Evolutionary conservation across 345 rosid species (phyloP).

Genomic region (Luvunga scandens): DNA sequence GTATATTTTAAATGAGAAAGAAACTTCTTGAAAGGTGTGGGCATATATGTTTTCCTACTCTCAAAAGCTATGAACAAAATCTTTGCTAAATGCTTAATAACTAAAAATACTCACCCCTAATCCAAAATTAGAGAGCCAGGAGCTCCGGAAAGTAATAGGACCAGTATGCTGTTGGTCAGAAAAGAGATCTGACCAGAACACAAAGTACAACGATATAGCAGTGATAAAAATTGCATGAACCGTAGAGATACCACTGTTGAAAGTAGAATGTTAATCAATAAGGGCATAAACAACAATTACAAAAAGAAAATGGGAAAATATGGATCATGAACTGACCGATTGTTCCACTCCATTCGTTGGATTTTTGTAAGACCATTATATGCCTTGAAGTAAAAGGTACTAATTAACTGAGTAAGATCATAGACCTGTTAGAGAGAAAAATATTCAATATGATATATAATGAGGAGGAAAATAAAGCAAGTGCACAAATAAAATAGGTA

Average conservation of each 20-base stretch:
- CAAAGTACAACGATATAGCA: slow-evolving; percentile 58
- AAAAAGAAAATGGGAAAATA: background rate
- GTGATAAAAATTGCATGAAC: slow-evolving; percentile 69
- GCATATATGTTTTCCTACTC: background rate
- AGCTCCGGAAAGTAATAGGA: slow-evolving; percentile 55
- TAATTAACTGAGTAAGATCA: slow-evolving; percentile 60
- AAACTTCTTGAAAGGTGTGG: background rate
- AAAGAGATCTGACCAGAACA: slow-evolving; percentile 74
- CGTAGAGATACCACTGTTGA: slow-evolving; percentile 77
- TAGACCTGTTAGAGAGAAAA: slow-evolving; percentile 42
- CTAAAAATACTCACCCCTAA: slow-evolving; percentile 57
- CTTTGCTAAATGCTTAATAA: background rate
- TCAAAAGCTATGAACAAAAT: background rate
- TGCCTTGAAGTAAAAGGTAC: slow-evolving; percentile 56
- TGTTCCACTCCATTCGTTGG: slow-evolving; percentile 81
- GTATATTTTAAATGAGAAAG: background rate
- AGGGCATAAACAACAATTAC: slow-evolving; percentile 5
- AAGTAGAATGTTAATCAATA: slow-evolving; percentile 10
- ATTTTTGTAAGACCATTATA: slow-evolving; percentile 55
- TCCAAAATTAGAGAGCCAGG: slow-evolving; percentile 61
- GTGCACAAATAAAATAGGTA: background rate
- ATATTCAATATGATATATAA: background rate
- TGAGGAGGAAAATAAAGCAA: background rate
- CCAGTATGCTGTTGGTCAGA: slow-evolving; percentile 42
- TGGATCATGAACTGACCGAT: slow-evolving; percentile 45